Conservation (phyloP, 306 rosid genomes). For the Elaeagnus macrophylla region DNA sequence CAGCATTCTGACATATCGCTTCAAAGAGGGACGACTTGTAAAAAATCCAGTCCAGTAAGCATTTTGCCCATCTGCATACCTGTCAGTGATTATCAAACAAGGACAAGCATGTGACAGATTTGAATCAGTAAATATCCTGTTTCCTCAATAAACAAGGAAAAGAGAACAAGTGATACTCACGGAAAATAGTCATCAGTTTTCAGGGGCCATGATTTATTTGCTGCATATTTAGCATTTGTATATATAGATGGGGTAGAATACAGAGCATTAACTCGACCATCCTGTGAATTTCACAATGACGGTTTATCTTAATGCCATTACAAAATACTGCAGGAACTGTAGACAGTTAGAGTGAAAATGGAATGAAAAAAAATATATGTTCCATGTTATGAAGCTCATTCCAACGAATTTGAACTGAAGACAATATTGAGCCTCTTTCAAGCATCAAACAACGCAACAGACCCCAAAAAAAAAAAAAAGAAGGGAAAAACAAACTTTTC, state of each 20-base stretch:
- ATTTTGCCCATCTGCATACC: constrained; percentile 62
- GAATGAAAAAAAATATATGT: no score
- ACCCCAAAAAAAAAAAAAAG: background rate
- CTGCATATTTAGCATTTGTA: constrained; percentile 68
- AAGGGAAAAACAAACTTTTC: background rate
- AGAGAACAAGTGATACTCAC: constrained; percentile 29
- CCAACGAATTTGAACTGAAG: no score
- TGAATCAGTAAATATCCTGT: background rate
- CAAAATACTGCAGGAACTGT: no score
- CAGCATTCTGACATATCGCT: constrained; percentile 59
- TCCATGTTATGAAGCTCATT: no score
- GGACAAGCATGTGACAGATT: constrained; percentile 5
- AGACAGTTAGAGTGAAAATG: background rate
- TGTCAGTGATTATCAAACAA: constrained; percentile 24
- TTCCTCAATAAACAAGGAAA: background rate
- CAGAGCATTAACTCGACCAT: constrained; percentile 77
- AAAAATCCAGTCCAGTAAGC: constrained; percentile 87
- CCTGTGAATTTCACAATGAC: constrained; percentile 40
- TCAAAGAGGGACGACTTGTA: constrained; percentile 69
- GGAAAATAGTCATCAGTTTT: constrained; percentile 90
- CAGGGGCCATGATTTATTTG: constrained; percentile 70
- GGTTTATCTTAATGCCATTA: no score
- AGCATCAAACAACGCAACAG: no score
- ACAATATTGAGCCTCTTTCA: no score
- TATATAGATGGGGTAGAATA: constrained; percentile 91